Base-by-base conservation (phyloP, 768 basidiomycete genomes). In the Termitomyces sp. region DNA sequence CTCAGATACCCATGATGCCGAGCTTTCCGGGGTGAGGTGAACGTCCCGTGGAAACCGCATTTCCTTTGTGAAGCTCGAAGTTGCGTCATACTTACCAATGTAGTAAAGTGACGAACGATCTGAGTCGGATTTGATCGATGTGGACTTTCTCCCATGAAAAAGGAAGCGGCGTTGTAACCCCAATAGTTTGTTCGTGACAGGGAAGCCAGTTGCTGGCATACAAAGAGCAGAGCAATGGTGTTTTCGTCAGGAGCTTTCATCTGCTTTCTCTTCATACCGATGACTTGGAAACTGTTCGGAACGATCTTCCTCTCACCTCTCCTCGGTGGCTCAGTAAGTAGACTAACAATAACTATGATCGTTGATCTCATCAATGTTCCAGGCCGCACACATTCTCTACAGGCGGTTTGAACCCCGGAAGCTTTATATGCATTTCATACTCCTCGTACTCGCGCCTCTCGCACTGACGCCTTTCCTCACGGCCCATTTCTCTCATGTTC, bases 301-400 rank as follows among this genome's bases (percentile, higher is more conserved):
- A 12, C 18, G 39, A 22, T 2, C 20, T 32, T 48, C 11, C 46
- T 49, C 45, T 6, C 24, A n/a, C 33, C 54, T 33, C 33, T 59
- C 5, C 8, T 59, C 0, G 28, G 49, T 59, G 59, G 59, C 20
- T 51, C 24, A 20, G 59, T 59, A 35, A 53, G 58, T n/a, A 20
- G 32, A 44, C 15, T 12, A 33, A n/a, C 16, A 7, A 38, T 22
- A 8, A 16, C 20, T 5, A 20, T 50, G 6, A 42, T 18, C 20
- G 3, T 44, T 7, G 16, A 24, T 20, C n/a, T 57, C 28, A 57
- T 36, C 32, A 8, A 46, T 11, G n/a, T 18, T 54, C 0, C 36
- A 65, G 64, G 56, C 39, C 44, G 57, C 55, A 36, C 64, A 65
- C 55, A 7, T 51, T 20, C 33, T 65, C 11, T 65, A 59, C 48